Percentiles rank a stretch among this genome's conserved stretches.
These are phyloP conservation scores for Amoebophrya sp. DNA, from an alignment of 169 alveolate genomes.

Conservation along the genomic window DNA sequence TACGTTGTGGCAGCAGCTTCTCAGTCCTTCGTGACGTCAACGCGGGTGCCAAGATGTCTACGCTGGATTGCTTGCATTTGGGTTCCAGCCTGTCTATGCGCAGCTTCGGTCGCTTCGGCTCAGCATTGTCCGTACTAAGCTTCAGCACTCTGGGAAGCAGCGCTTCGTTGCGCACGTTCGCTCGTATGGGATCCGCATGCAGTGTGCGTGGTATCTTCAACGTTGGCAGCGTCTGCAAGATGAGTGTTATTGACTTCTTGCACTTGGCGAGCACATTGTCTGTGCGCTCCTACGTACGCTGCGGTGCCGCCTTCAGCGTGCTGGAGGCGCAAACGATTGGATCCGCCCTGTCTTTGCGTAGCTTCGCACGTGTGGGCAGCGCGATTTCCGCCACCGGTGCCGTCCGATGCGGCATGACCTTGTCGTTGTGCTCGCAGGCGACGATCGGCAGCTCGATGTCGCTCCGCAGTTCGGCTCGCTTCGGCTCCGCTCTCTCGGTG, in stretches of 20 bases:
- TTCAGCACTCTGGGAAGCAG: neutral
- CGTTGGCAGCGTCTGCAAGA: neutral
- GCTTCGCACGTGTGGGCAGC: constrained; percentile 19
- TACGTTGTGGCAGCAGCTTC: constrained; percentile 31
- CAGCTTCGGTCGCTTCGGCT: constrained; percentile 17
- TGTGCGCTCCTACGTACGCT: neutral
- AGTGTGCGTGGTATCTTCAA: neutral
- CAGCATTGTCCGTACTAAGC: neutral
- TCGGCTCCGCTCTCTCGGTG: neutral
- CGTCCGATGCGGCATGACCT: neutral
- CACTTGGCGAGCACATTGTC: constrained; percentile 25
- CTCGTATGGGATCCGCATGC: neutral
- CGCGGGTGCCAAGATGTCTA: neutral
- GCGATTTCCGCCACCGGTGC: constrained; percentile 5
- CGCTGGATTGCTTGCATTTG: constrained; percentile 32
- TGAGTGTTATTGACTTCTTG: constrained; percentile 20
- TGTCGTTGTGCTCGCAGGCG: neutral
- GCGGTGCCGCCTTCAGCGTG: neutral
- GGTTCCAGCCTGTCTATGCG: constrained; percentile 26
- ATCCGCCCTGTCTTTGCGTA: neutral
- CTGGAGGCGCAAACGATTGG: constrained; percentile 31
- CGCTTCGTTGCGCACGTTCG: neutral
- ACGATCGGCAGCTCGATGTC: neutral
- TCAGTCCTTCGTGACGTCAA: constrained; percentile 10
- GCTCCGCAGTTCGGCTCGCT: neutral